Conservation (phyloP, 225 moss, liverwort and hornwort genomes). For the Sphagnum tenellum region DNA sequence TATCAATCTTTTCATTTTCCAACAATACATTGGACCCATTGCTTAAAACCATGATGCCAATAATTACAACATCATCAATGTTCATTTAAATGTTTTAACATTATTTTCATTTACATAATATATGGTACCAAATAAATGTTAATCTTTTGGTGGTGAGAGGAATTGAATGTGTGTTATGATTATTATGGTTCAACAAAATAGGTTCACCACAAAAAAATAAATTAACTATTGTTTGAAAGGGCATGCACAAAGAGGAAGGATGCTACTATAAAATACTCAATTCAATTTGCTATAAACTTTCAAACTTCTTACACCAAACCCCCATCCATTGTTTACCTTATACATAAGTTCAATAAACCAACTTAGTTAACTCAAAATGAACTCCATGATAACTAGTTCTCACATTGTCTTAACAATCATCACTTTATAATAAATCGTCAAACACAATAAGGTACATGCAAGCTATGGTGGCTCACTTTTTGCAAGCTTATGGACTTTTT, state of each 20-base stretch:
- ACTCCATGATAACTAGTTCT: background rate
- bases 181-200: constrained; percentile 55
- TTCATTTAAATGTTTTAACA: constrained; percentile 8
- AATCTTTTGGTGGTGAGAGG: constrained; percentile 91
- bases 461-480: too few species aligned
- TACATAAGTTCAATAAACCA: constrained; percentile 15
- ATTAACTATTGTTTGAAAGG: constrained; percentile 85
- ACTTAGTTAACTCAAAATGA: background rate
- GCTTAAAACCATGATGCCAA: constrained; percentile 10
- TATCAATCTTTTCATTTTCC: constrained; percentile 19
- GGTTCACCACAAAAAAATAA: constrained; percentile 82
- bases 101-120: constrained; percentile 32
- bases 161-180: constrained; percentile 70
- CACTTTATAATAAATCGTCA: too few species aligned
- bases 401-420: too few species aligned
- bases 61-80: constrained; percentile 16
- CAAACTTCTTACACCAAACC: constrained; percentile 67
- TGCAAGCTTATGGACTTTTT: too few species aligned
- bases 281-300: constrained; percentile 70
- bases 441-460: too few species aligned
- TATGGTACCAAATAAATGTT: constrained; percentile 52
- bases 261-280: constrained; percentile 59
- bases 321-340: constrained; percentile 30
- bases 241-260: constrained; percentile 90
- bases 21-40: constrained; percentile 5